phyloP scores from a whole-genome alignment of 176 grass and related monocot species.

The Avena insularis region DNA sequence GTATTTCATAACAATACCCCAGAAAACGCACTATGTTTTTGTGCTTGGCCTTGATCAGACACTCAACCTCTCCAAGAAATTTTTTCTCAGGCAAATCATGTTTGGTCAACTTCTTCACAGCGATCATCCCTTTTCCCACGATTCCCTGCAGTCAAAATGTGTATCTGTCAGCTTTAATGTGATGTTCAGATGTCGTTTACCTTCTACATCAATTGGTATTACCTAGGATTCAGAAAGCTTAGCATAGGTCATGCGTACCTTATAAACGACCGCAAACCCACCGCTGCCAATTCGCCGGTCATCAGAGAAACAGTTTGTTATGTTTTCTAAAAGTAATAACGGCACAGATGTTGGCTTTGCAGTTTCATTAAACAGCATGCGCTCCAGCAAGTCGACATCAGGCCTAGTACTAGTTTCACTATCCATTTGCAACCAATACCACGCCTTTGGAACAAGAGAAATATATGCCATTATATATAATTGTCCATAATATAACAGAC shows the following conservation, averaged over 20 bases:
- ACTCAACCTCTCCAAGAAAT: not conserved
- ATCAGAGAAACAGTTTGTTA: too few species aligned
- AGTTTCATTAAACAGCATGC: not conserved
- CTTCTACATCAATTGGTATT: too few species aligned
- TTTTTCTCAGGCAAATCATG: not conserved
- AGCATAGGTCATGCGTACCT: not conserved
- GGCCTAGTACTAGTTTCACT: not conserved
- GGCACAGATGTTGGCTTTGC: too few species aligned
- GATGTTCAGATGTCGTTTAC: too few species aligned
- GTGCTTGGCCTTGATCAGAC: not conserved
- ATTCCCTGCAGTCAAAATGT: not conserved
- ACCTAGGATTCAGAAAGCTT: too few species aligned
- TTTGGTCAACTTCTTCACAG: not conserved
- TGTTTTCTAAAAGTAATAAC: too few species aligned
- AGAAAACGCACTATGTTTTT: not conserved
- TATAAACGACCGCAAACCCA: slow-evolving; percentile 1
- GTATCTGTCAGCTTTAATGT: not conserved
- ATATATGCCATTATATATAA: too few species aligned
- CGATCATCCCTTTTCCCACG: not conserved
- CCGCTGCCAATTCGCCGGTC: not conserved
- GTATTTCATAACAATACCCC: not conserved
- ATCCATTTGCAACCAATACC: not conserved
- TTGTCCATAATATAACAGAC: too few species aligned
- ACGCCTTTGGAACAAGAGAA: not conserved
- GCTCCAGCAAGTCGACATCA: not conserved